Percentiles rank a stretch among this genome's conserved stretches.
Conservation (phyloP, 768 basidiomycete genomes). For the Kwoniella sp. region DNA sequence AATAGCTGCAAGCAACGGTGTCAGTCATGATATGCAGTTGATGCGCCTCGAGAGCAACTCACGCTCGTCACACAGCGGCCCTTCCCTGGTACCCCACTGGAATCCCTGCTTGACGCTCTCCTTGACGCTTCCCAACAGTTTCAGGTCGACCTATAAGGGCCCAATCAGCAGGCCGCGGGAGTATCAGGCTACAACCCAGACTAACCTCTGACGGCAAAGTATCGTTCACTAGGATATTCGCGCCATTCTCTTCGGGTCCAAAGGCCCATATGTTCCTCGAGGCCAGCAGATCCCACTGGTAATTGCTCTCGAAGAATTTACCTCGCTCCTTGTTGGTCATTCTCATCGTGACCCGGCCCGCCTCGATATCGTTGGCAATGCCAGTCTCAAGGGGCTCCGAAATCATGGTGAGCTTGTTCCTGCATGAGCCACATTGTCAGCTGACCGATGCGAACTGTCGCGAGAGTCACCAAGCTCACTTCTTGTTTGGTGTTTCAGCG, state of each 20-base stretch:
- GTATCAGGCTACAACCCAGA: background rate
- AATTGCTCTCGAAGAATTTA: constrained; percentile 91
- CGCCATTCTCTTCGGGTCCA: constrained; percentile 90
- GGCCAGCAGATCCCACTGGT: constrained; percentile 96
- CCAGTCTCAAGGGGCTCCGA: constrained; percentile 95
- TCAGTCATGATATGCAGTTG: too few relatives aligned
- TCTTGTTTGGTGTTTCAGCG: constrained; percentile 96
- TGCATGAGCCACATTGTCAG: constrained; percentile 46
- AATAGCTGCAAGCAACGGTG: constrained; percentile 76
- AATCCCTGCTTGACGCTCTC: constrained; percentile 98
- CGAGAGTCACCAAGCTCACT: constrained; percentile 40
- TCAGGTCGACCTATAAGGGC: constrained; percentile 76
- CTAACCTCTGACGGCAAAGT: constrained; percentile 86
- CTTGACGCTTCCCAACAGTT: constrained; percentile 77
- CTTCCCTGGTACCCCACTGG: constrained; percentile 98
- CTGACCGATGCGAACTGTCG: background rate
- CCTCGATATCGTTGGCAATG: constrained; percentile 92
- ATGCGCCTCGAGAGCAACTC: constrained; percentile 54
- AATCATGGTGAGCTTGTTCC: constrained; percentile 98
- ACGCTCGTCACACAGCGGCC: constrained; percentile 98
- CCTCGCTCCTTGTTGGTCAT: constrained; percentile 95
- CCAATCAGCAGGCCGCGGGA: background rate
- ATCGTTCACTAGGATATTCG: constrained; percentile 91
- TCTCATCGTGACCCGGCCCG: constrained; percentile 84
- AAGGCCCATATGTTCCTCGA: constrained; percentile 99